Percentiles rank a stretch among this genome's conserved stretches.
Conservation (phyloP, 371 early-diverging fungal species). For the Catenaria anguillulae region DNA sequence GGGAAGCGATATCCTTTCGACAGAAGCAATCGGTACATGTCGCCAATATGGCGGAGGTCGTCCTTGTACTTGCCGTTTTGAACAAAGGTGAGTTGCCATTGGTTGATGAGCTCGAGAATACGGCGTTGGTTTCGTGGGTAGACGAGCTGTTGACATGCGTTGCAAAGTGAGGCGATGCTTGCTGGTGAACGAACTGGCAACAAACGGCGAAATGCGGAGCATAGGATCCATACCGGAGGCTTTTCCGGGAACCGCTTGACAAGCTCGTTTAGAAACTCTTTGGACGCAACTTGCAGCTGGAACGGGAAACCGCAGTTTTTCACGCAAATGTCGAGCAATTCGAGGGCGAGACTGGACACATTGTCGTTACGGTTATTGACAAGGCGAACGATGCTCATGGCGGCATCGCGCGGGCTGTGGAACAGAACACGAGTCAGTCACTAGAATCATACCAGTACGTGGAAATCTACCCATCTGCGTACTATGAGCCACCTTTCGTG, state of each 20-base stretch:
- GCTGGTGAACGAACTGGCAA: too few relatives aligned
- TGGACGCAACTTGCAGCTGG: conserved; percentile 78
- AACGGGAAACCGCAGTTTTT: conserved; percentile 95
- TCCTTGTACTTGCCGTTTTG: conserved; percentile 65
- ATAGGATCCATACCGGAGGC: conserved; percentile 50
- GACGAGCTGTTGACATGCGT: conserved; percentile 16
- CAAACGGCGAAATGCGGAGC: too few relatives aligned
- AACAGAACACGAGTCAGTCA: neutral
- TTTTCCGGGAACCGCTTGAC: conserved; percentile 77
- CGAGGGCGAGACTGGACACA: conserved; percentile 15
- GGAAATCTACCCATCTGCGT: conserved; percentile 10
- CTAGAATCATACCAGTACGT: neutral
- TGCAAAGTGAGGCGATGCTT: neutral
- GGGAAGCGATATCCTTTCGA: conserved; percentile 77
- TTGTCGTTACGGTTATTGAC: conserved; percentile 38
- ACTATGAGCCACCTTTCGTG: conserved; percentile 66
- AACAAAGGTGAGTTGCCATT: conserved; percentile 77
- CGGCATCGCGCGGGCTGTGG: conserved; percentile 68
- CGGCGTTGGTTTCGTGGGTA: conserved; percentile 53
- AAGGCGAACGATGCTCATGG: conserved; percentile 54
- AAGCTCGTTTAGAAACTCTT: conserved; percentile 87
- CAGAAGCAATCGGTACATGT: conserved; percentile 72
- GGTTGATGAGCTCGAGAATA: conserved; percentile 78
- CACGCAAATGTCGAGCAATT: conserved; percentile 72
- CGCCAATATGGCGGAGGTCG: conserved; percentile 76